A percentile compares a stretch with the other conserved stretches of the same genome.
Conservation (phyloP, 2,329 filamentous ascomycete genomes). For the Xylariomycetidae sp. region DNA sequence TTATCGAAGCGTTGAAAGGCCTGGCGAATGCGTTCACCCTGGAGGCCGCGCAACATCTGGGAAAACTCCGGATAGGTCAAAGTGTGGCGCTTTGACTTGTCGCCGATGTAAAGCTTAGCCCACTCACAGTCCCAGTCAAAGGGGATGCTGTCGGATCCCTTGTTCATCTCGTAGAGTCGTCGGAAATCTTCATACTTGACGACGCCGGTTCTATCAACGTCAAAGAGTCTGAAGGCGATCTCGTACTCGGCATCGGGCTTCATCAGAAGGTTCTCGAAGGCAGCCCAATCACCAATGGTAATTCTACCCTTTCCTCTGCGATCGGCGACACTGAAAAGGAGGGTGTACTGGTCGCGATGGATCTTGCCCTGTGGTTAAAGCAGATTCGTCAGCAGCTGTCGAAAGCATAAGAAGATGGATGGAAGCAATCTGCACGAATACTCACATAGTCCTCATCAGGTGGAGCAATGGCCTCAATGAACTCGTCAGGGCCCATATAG, state of each 20-base stretch:
- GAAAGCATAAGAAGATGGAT: slow-evolving; percentile 1
- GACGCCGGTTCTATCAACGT: slow-evolving; percentile 74
- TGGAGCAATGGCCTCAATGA: slow-evolving; percentile 86
- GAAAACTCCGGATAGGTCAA: slow-evolving; percentile 96
- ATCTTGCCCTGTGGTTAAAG: slow-evolving; percentile 76
- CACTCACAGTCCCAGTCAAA: slow-evolving; percentile 98
- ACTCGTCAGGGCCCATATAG: slow-evolving; percentile 79
- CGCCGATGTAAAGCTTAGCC: slow-evolving; percentile 90
- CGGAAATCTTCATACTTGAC: slow-evolving; percentile 91
- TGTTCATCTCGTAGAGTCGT: slow-evolving; percentile 80
- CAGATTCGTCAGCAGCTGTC: not conserved
- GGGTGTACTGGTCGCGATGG: slow-evolving; percentile 85
- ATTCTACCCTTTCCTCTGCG: slow-evolving; percentile 68
- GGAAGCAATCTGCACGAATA: slow-evolving; percentile 19
- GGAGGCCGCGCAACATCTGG: slow-evolving; percentile 93
- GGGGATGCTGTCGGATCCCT: slow-evolving; percentile 76
- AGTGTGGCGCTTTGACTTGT: slow-evolving; percentile 79
- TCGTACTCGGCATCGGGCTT: slow-evolving; percentile 99
- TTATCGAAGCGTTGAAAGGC: slow-evolving; percentile 90
- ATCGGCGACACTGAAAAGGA: slow-evolving; percentile 91
- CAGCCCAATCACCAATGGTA: slow-evolving; percentile 79
- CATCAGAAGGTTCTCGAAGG: slow-evolving; percentile 87
- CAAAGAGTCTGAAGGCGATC: slow-evolving; percentile 95
- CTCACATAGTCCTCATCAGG: slow-evolving; percentile 86
- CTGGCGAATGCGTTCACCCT: slow-evolving; percentile 93